Evolutionary conservation across 495 filamentous ascomycete species (phyloP), one percentile per base, ranked within the genome.

Genomic region (Trichoderma gamsii): DNA sequence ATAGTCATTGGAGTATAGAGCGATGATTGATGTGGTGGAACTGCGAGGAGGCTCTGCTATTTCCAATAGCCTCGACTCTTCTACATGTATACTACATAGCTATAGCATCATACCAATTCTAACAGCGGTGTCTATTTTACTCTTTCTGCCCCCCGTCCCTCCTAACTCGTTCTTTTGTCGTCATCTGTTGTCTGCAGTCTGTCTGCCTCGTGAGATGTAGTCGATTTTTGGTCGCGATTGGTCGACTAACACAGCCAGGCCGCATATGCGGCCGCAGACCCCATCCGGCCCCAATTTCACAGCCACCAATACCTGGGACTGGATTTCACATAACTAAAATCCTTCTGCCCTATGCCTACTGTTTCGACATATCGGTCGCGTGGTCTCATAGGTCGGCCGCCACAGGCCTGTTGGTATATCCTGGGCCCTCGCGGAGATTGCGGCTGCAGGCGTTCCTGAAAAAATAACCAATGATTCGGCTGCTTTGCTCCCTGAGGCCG

Each of bases 241-340:
- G 56, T 32, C 49, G 25, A 32, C 56, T 21, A 61, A 61, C 56
- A 32, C 56, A 32, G 56, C 56, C 56, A 15, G 56, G 56, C 56
- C 56, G 56, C 56, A 61, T 61, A 61, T 61, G 56, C 56, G 56
- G 56, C 56, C 56, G 56, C 56, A 61, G 56, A 23, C 56, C 56
- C 25, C 27, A 12, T 61, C 29, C 25, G 27, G 12, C 9, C 11
- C 25, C 12, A 61, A 61, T 32, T 32, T 25, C 56, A 61, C 56
- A 61, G 56, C 56, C 56, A 61, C 56, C 23, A 61, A 61, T 27
- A 13, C 7, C 13, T 4, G 18, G 5, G 21, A 18, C 3, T 4
- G n/a, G 8, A 52, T 21, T 52, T 21, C 18, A 32, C 11, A 61
- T 61, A 29, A 32, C 1, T 29, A 21, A 61, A 25, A 12, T 32